Percentiles rank a stretch among this genome's conserved stretches.
These are phyloP conservation scores for Leccinum fallax DNA, from an alignment of 1,284 basidiomycete genomes.

Conservation along the genomic window DNA sequence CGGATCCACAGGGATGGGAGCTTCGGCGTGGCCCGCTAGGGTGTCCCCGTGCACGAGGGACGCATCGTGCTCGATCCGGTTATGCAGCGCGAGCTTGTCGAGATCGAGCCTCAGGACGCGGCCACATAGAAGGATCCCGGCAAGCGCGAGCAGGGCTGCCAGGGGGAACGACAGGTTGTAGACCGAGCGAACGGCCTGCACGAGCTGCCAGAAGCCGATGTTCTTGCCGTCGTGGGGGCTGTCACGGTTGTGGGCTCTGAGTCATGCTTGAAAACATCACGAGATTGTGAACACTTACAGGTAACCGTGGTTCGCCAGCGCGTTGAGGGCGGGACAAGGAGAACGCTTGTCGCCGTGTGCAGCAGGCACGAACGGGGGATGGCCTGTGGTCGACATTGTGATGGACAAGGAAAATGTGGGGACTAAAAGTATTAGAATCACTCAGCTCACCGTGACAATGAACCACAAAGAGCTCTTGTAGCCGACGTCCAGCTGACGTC, in stretches of 20 bases:
- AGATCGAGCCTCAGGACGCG: constrained; percentile 38
- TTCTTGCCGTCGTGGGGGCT: constrained; percentile 39
- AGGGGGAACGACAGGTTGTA: constrained; percentile 43
- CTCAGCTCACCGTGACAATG: neutral
- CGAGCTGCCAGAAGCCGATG: constrained; percentile 37
- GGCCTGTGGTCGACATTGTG: constrained; percentile 30
- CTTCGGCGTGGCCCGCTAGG: constrained; percentile 25
- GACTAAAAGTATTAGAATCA: neutral
- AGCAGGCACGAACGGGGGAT: constrained; percentile 44
- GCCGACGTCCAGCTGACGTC: no score
- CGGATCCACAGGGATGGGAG: constrained; percentile 36
- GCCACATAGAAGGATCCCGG: constrained; percentile 35
- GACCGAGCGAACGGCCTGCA: constrained; percentile 35
- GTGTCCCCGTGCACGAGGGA: constrained; percentile 48
- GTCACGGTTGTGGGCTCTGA: neutral
- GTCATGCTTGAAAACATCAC: constrained; percentile 37
- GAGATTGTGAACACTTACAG: constrained; percentile 39
- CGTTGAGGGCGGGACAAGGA: constrained; percentile 53
- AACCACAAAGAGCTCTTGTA: no score
- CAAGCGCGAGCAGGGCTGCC: constrained; percentile 36
- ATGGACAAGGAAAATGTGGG: neutral
- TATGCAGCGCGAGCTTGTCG: constrained; percentile 42
- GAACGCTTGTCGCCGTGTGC: constrained; percentile 39
- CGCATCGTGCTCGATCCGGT: constrained; percentile 54
- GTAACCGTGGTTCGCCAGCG: constrained; percentile 49